Conservation (phyloP, 2,329 filamentous ascomycete species). For the Rutstroemia sp. region DNA sequence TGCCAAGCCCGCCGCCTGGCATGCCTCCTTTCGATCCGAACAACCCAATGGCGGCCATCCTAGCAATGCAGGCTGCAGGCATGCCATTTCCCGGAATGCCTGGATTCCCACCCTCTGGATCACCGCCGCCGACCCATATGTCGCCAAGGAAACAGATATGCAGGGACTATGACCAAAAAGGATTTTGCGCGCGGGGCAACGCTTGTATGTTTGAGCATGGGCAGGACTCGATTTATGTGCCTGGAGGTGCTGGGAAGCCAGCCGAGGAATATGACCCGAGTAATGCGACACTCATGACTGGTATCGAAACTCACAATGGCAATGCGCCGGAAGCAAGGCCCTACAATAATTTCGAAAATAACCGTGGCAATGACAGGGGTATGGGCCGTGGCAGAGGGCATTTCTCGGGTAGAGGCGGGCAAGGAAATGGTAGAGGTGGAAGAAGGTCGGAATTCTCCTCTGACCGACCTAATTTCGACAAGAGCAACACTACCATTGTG, state of each 20-base stretch:
- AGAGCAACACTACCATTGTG: conserved; percentile 59
- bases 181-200: conserved; percentile 61
- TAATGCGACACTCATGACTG: conserved; percentile 38
- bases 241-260: conserved; percentile 17
- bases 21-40: conserved; percentile 48
- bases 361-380: conserved; percentile 21
- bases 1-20: conserved; percentile 23
- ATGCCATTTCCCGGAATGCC: conserved; percentile 39
- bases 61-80: conserved; percentile 53
- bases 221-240: conserved; percentile 39
- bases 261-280: conserved; percentile 50
- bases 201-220: conserved; percentile 65
- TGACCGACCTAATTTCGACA: conserved; percentile 55
- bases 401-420: conserved; percentile 20
- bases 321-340: background rate
- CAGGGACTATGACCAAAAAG: conserved; percentile 64
- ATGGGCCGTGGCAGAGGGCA: conserved; percentile 29
- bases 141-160: conserved; percentile 40
- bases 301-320: conserved; percentile 17
- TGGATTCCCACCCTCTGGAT: conserved; percentile 23
- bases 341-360: conserved; percentile 2
- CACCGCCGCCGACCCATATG: conserved; percentile 8
- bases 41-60: conserved; percentile 53
- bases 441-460: conserved; percentile 52
- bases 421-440: conserved; percentile 18